Conservation (phyloP, 2,329 filamentous ascomycete genomes). For the Aspergillus terreus region DNA sequence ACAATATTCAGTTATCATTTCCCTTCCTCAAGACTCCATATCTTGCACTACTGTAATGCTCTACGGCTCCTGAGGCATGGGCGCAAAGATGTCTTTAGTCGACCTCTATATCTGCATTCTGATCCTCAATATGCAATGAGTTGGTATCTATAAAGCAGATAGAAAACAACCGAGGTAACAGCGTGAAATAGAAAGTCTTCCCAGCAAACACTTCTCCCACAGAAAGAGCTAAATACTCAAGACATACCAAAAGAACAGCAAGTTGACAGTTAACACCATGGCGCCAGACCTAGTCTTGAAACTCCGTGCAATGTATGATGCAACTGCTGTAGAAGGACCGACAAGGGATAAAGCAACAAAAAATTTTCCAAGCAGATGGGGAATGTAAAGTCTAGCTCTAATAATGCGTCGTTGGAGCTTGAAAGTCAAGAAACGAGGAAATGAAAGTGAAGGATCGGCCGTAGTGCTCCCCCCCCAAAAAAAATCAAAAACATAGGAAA, state of each 20-base stretch:
- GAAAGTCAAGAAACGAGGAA: conserved; percentile 1
- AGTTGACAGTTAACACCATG: conserved; percentile 13
- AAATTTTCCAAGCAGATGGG: conserved; percentile 1
- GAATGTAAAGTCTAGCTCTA: conserved; percentile 6
- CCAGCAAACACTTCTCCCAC: conserved; percentile 5
- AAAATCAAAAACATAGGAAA: background rate
- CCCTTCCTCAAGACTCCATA: background rate
- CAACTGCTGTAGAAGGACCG: conserved; percentile 11
- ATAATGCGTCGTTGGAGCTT: conserved; percentile 1
- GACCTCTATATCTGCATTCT: conserved; percentile 3
- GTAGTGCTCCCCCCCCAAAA: background rate
- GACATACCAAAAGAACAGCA: conserved; percentile 1
- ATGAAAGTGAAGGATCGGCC: background rate
- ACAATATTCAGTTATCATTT: background rate
- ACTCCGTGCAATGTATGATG: conserved; percentile 28
- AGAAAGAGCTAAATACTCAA: background rate
- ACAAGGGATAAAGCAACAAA: conserved; percentile 4
- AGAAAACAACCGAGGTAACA: background rate
- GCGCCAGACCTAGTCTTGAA: conserved; percentile 20
- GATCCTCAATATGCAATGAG: background rate
- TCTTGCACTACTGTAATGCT: background rate
- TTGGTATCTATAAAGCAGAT: conserved; percentile 2
- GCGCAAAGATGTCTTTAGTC: too few relatives aligned
- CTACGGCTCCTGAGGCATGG: too few relatives aligned
- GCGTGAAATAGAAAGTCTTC: background rate